phyloP scores from a whole-genome alignment of 164 flowering plant genomes.

The Berberis thunbergii region DNA sequence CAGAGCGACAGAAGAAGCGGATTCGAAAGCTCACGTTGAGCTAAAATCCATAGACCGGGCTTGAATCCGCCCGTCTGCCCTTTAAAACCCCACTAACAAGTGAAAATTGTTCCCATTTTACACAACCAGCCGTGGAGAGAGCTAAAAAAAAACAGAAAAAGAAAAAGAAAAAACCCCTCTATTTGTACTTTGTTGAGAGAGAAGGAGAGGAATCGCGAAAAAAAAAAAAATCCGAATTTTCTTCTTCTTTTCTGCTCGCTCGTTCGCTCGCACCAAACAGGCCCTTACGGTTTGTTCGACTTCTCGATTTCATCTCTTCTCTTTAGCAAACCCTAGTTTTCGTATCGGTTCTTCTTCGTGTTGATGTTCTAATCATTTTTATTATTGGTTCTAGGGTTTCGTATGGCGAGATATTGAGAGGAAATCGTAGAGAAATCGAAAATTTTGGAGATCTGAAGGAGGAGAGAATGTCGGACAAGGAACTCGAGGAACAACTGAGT shows the following conservation, averaged over 20 bases:
- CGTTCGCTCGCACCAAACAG: no score
- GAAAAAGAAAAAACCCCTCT: no score
- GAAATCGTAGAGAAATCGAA: no score
- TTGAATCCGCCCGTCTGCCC: slow-evolving; percentile 14
- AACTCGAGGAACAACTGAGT: slow-evolving; percentile 31
- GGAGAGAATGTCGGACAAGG: slow-evolving; percentile 30
- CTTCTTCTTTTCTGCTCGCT: no score
- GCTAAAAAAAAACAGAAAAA: neutral
- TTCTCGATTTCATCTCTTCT: no score
- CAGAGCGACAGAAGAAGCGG: slow-evolving; percentile 1
- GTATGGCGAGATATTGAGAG: no score
- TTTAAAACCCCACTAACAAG: slow-evolving; percentile 3
- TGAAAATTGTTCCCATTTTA: neutral
- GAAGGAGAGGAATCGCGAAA: no score
- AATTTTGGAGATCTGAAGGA: slow-evolving; percentile 6
- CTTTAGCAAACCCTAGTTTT: neutral
- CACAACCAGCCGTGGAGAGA: neutral
- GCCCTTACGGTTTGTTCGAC: no score
- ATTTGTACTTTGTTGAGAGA: no score
- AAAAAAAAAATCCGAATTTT: no score
- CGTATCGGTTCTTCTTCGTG: neutral
- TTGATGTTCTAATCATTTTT: no score
- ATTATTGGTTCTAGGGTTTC: no score
- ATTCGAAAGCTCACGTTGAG: slow-evolving; percentile 10
- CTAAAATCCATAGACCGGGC: slow-evolving; percentile 14